A percentile compares a stretch with the other conserved stretches of the same genome.
These are phyloP conservation scores for Pontederia crassipes DNA, from an alignment of 176 grass and related monocot species.

Conservation along the genomic window DNA sequence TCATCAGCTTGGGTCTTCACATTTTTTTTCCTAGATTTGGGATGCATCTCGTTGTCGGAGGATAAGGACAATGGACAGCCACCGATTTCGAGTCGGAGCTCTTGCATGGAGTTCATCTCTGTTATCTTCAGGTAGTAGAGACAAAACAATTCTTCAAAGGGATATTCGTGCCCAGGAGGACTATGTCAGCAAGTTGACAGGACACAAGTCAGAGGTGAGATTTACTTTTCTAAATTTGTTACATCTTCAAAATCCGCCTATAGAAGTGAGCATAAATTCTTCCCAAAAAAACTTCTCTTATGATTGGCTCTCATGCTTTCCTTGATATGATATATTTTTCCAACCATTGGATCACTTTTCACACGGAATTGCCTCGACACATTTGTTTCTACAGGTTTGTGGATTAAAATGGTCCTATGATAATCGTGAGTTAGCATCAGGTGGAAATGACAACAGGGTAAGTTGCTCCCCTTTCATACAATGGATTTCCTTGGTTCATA, in stretches of 20 bases:
- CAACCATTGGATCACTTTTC: not conserved
- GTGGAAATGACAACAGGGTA: slow-evolving; percentile 85
- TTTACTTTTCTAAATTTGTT: not conserved
- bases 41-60: slow-evolving; percentile 70
- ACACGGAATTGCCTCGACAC: no score
- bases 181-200: slow-evolving; percentile 80
- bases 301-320: not conserved
- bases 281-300: no score
- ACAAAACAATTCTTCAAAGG: slow-evolving; percentile 72
- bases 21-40: slow-evolving; percentile 73
- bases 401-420: slow-evolving; percentile 92
- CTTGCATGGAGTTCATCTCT: slow-evolving; percentile 88
- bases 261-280: no score
- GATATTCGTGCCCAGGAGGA: slow-evolving; percentile 86
- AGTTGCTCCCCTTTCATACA: not conserved
- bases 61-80: slow-evolving; percentile 83
- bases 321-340: not conserved
- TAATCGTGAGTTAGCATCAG: slow-evolving; percentile 87
- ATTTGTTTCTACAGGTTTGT: slow-evolving; percentile 38
- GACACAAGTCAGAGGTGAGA: slow-evolving; percentile 83
- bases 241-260: no score
- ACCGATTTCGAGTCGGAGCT: slow-evolving; percentile 78
- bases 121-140: slow-evolving; percentile 91
- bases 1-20: no score
- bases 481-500: not conserved